Base-by-base conservation (phyloP, 1,284 basidiomycete genomes). In the Sporisorium reilianum region DNA sequence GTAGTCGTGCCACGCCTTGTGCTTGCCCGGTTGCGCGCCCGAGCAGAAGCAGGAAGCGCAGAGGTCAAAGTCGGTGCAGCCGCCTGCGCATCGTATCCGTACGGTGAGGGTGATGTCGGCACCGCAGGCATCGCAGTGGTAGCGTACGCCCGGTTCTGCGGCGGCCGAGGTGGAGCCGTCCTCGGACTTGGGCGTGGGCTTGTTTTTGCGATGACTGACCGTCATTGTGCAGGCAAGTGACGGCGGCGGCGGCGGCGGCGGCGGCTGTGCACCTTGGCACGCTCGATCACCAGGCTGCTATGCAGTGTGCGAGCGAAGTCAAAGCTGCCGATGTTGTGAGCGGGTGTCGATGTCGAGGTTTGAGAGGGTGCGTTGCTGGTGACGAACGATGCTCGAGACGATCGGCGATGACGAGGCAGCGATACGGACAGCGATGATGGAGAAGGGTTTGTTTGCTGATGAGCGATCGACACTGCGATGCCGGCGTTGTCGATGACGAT, bases 1-100 rank as follows among this genome's bases (percentile, higher is more conserved):
- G 85, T 99, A 99, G 61, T 92, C 88, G 86, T 99, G 97, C 78
- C 90, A 90, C 58, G 92, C 90, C 85, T 93, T 93, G 85, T 99
- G 96, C 69, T 89, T 89, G 48, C 89, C 90, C 58, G 95, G 92
- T 84, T 97, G 93, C 85, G 92, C 94, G 20, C 96, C 97, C 51
- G 90, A 89, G 81, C 93, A 94, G 86, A 98, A 98, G 86, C 96
- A 99, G 55, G 80, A 83, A 20, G 82, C 86, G 64, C 86, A 87
- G 4, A 86, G 81, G 60, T 86, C 86, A 68, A 86, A 86, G 53
- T 86, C 85, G 50, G 83, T 67, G 59, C 83, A 84, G n/a, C 73
- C 75, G n/a, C 77, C 80, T 2, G 83, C 83, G 45, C 83, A 84
- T 10, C 81, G 74, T 14, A 84, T 77, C 49, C 83, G 74, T 20